Base-by-base conservation (phyloP, 164 flowering plant genomes). In the Magnolia sinica region DNA sequence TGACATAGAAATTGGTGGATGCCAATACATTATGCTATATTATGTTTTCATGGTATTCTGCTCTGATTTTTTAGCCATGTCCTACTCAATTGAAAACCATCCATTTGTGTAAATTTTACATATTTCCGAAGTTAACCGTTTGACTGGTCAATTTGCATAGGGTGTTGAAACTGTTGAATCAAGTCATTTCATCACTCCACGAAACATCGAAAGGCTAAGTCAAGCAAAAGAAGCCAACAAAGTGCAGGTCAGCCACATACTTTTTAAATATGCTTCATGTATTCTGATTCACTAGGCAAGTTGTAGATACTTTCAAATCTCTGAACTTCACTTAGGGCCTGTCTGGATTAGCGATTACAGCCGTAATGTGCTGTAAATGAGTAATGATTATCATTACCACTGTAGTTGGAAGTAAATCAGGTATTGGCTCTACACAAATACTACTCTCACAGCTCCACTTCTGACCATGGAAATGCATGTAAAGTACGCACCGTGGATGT, bases 201-300 rank as follows among this genome's bases (percentile, higher is more conserved):
- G 88, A 79, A 96, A 96, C 75, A 75, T 91, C 73, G 96, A 92
- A 80, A 90, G 98, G 85, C 90, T 96, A 37, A 79, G 88, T 71
- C 97, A 90, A 84, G 98, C 98, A 68, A 91, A 86, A 85, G 90
- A 90, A 86, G 94, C 97, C 49, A 89, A 94, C 78, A 84, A 90
- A 76, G 96, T 94, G 72, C 98, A 96, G 96, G 98, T 92, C 82
- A 68, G 77, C 58, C 72, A 71, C 71, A 20, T 37, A 37, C 45
- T 2, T 55, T 11, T 55, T 55, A 16, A 55, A 55, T 55, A 16
- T 16, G 18, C 16, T 55, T 55, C 61, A 10, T 55, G 18, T 55
- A 55, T 16, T 55, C 16, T 16, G 10, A 16, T 55, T 3, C 61
- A 55, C 3, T 11, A 11, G 61, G 18, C 61, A 11, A 55, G 61